Base-by-base conservation (phyloP, 169 alveolate genomes). In the Babesia ovis region DNA sequence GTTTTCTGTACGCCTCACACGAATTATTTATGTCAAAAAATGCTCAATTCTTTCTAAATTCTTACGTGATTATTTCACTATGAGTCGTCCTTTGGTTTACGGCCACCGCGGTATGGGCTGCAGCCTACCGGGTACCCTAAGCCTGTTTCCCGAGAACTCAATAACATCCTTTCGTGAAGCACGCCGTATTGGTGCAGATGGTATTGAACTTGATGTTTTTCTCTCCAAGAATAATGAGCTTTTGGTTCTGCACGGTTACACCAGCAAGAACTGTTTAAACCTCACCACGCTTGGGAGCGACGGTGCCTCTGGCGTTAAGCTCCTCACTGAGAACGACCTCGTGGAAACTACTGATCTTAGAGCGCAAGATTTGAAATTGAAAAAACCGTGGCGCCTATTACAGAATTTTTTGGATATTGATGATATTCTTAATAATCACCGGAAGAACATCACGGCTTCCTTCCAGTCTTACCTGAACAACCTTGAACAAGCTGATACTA, bases 101-200 rank as follows among this genome's bases (percentile, higher is more conserved):
- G 93, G 93, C 31, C 93, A 88, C 66, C 75, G 93, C 20, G 93
- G 93, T 32, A 71, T 85, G 66, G 93, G 93, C 3, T 59, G 89
- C 14, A 88, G 93, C 46, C 64, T 62, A 35, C 82, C 85, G 9
- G 89, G 89, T 0, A 74, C 89, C 18, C 66, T 70, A 29, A 54
- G 90, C 32, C 42, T 54, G 29, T 82, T 55, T 54, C 91, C 91
- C 20, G 93, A 88, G 45, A 88, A 88, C 46, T 77, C 90, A 3
- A 51, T 88, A 18, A 70, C 59, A 20, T 55, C 93, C 31, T 75
- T 88, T 70, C 66, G 61, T 32, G 73, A 80, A 45, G 86, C 91
- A 2, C 20, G 54, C 23, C 79, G 82, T 27, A 18, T 51, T 0
- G 82, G 85, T 16, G 80, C 75, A 18, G 86, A 88, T 23, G 93